Percentiles rank a stretch among this genome's conserved stretches.
Evolutionary conservation across 2,329 filamentous ascomycete species (phyloP).

Genomic region (Diaporthe australafricana): DNA sequence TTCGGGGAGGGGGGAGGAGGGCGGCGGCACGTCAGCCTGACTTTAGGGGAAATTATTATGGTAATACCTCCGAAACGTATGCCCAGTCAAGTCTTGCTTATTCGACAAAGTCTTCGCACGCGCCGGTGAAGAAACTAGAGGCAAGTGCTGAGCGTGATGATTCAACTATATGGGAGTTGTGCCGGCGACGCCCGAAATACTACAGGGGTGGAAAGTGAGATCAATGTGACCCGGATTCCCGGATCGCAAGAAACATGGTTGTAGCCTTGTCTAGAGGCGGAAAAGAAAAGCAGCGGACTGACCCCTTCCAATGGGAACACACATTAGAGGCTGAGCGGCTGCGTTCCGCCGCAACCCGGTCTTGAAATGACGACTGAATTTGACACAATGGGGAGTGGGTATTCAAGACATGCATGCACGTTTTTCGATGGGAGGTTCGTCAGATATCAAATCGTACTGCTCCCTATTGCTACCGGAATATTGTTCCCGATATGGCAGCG

Average conservation of each 20-base stretch:
- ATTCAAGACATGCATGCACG: conserved; percentile 13
- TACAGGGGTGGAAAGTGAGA: background rate
- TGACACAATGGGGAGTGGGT: conserved; percentile 13
- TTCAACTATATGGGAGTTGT: conserved; percentile 1
- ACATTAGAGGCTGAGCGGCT: conserved; percentile 8
- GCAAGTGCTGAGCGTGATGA: conserved; percentile 5
- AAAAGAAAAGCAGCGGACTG: background rate
- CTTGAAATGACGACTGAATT: background rate
- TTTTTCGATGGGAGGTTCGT: conserved; percentile 7
- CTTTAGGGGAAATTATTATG: background rate
- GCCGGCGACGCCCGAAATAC: conserved; percentile 13
- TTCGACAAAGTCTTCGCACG: background rate
- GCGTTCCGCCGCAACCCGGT: conserved; percentile 17
- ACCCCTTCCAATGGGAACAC: background rate
- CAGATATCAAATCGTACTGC: conserved; percentile 9
- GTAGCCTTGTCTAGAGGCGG: conserved; percentile 3
- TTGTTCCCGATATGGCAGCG: conserved; percentile 13
- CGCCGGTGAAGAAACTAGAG: background rate
- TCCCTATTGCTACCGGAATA: conserved; percentile 4
- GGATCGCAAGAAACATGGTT: conserved; percentile 15
- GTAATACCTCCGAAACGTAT: background rate
- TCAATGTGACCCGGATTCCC: conserved; percentile 5
- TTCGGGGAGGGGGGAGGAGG: background rate
- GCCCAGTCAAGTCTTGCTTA: conserved; percentile 2
- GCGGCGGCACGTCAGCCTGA: background rate